These are phyloP conservation scores for Piper betle DNA, from an alignment of 164 flowering plant species.

Conservation along the genomic window DNA sequence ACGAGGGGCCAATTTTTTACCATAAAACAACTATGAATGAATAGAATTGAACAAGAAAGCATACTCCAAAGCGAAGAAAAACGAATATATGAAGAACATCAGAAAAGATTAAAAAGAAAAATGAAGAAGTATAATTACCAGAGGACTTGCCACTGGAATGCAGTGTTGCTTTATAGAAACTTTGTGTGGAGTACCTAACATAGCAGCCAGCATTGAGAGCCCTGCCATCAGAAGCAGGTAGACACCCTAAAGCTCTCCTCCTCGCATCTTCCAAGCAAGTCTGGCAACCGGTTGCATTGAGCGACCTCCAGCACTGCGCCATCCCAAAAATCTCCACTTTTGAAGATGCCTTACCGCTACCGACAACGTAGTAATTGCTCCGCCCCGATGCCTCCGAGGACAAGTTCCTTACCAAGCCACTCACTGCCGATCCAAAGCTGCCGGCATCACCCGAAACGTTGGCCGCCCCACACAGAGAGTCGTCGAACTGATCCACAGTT, in stretches of 20 bases:
- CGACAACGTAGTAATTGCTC: slow-evolving; percentile 6
- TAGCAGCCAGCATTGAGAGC: slow-evolving; percentile 11
- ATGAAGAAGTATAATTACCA: slow-evolving; percentile 1
- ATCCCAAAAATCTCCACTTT: slow-evolving; percentile 7
- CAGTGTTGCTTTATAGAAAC: slow-evolving; percentile 1
- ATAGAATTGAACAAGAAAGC: neutral
- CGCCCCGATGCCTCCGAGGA: slow-evolving; percentile 2
- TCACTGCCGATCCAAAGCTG: slow-evolving; percentile 4
- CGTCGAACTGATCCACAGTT: slow-evolving; percentile 2
- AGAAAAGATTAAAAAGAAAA: neutral
- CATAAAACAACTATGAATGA: no score
- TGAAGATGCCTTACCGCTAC: slow-evolving; percentile 1
- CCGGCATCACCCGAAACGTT: slow-evolving; percentile 3
- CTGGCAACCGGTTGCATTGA: slow-evolving; percentile 4
- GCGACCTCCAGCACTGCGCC: slow-evolving; percentile 11
- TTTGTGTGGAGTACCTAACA: slow-evolving; percentile 10
- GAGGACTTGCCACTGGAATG: slow-evolving; percentile 1
- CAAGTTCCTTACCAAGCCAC: slow-evolving; percentile 4
- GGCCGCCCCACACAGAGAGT: neutral
- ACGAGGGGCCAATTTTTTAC: no score
- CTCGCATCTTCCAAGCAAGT: slow-evolving; percentile 7
- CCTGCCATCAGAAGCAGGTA: slow-evolving; percentile 10
- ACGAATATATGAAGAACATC: neutral
- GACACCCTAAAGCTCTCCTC: neutral
- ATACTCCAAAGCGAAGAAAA: neutral